Evolutionary conservation across 2,329 filamentous ascomycete genomes (phyloP).

Genomic region (Aspergillus viridinutans): DNA sequence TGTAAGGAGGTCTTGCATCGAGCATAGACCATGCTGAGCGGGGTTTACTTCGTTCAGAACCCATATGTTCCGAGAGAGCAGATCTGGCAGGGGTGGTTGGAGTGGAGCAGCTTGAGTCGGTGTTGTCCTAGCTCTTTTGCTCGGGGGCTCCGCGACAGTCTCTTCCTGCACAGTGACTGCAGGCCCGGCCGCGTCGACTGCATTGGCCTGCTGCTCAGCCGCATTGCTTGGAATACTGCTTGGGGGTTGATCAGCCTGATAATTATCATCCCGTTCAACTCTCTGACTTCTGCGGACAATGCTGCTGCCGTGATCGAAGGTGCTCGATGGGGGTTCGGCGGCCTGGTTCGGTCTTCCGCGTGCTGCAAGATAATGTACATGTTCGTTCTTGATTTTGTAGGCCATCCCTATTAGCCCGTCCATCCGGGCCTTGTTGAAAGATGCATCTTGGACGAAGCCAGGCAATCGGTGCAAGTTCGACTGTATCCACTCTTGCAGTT

Average conservation of each 20-base stretch:
- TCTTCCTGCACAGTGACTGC: neutral
- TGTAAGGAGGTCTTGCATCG: neutral
- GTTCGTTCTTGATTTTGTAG: neutral
- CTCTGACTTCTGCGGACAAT: neutral
- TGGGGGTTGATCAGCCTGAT: neutral
- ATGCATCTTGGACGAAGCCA: neutral
- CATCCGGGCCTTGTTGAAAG: neutral
- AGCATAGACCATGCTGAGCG: neutral
- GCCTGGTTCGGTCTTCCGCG: neutral
- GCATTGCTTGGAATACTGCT: neutral
- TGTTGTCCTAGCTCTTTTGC: neutral
- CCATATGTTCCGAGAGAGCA: conserved; percentile 2
- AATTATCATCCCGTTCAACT: neutral
- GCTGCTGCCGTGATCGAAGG: neutral
- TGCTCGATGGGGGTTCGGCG: neutral
- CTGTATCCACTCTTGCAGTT: neutral
- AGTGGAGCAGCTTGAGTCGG: neutral
- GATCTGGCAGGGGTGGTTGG: neutral
- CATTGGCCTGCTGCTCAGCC: neutral
- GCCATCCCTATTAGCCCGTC: conserved; percentile 1
- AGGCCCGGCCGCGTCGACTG: neutral
- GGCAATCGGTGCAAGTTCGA: neutral
- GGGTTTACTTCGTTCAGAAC: conserved; percentile 1
- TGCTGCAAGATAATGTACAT: neutral
- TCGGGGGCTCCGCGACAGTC: neutral